Evolutionary conservation across 2,329 filamentous ascomycete genomes (phyloP), one percentile per base, ranked within the genome.

Genomic region (Talaromyces sp.): DNA sequence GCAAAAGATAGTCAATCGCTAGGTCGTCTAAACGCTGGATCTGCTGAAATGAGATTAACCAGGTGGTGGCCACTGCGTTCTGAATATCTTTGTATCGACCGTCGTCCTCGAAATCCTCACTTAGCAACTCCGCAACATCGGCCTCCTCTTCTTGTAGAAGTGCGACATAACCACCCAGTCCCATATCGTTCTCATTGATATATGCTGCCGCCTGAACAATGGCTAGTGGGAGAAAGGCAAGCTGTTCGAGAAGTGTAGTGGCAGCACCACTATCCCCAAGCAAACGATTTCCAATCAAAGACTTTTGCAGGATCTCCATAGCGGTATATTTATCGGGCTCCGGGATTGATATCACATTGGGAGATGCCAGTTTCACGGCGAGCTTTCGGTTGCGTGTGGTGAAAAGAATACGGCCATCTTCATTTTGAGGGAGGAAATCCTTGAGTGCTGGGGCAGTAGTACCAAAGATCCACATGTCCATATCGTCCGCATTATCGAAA

Each of bases 61-160:
- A 71, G 8, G 69, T 72, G n/a, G 56, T 62, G 19, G 69, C 64
- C 22, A 73, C 66, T 5, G 70, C 65, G 39, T 70, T 71, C 22
- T 68, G 27, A 22, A 39, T 36, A 59, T 65, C 10, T 64, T 59
- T 5, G 49, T 33, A 53, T 69, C 66, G 54, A 60, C 66, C 49
- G 55, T 65, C 65, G 55, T 61, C 67, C 22, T 69, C 69, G 36
- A 72, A 64, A 51, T 65, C 61, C 51, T 58, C 54, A 17, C 62
- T 57, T 28, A 66, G 61, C 17, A 71, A 59, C 13, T 64, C 53
- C 22, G 60, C 55, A 25, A 55, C 60, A 11, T 19, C 9, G 36
- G 44, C 22, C 10, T 32, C 42, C 32, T 47, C 1, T 22, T 47
- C 42, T 3, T 47, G 6, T 11, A 47, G 42, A 7, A 47, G 19